Evolutionary conservation across 2,329 filamentous ascomycete species (phyloP).

Genomic region (Cadophora gregata): DNA sequence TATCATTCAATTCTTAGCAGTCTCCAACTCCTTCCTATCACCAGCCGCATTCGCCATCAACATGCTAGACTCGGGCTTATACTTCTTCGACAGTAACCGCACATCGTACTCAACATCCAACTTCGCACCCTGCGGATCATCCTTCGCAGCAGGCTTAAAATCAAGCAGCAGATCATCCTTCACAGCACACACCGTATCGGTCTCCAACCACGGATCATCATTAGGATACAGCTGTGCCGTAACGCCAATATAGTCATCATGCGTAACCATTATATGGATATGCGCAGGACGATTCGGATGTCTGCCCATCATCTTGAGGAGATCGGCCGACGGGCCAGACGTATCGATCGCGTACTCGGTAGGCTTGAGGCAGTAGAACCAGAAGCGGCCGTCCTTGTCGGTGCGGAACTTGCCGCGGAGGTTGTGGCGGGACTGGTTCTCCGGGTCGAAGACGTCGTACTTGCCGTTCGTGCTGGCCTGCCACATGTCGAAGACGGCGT

Average conservation of each 20-base stretch:
- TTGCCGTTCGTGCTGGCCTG: conserved; percentile 63
- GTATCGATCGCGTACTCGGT: conserved; percentile 48
- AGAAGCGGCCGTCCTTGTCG: conserved; percentile 60
- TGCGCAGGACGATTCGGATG: conserved; percentile 64
- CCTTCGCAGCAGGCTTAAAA: conserved; percentile 43
- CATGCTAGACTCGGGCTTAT: conserved; percentile 43
- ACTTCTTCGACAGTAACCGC: conserved; percentile 27
- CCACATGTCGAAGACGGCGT: conserved; percentile 69
- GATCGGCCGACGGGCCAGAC: conserved; percentile 59
- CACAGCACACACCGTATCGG: conserved; percentile 60
- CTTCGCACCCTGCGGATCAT: conserved; percentile 18
- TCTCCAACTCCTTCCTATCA: conserved; percentile 17
- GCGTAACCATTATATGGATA: conserved; percentile 62
- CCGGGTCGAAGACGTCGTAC: conserved; percentile 66
- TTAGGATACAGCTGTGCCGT: conserved; percentile 80
- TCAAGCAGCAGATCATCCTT: conserved; percentile 56
- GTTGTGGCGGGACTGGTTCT: conserved; percentile 64
- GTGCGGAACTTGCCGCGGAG: conserved; percentile 66
- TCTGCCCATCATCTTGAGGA: conserved; percentile 60
- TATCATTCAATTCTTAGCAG: neutral
- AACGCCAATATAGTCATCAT: conserved; percentile 68
- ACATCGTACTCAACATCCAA: conserved; percentile 28
- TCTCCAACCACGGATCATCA: conserved; percentile 63
- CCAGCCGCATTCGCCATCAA: conserved; percentile 34
- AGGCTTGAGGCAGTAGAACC: conserved; percentile 55